A percentile compares a stretch with the other conserved stretches of the same genome.
Conservation (phyloP, 2,329 filamentous ascomycete genomes). For the Aspergillus tanneri region DNA sequence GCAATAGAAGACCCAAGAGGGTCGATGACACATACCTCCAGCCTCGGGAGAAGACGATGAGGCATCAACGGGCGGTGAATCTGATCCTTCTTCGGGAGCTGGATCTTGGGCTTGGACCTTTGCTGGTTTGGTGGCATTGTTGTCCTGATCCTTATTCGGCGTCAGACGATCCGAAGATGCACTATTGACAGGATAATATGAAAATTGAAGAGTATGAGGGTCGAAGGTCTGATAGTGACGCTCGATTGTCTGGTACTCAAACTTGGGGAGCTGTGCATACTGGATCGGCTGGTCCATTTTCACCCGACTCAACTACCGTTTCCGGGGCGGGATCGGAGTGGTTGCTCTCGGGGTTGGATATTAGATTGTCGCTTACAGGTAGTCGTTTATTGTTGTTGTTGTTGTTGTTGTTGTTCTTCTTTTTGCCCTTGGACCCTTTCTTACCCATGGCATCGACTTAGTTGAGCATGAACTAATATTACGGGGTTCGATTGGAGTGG, state of each 20-base stretch:
- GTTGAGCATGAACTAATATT: conserved; percentile 21
- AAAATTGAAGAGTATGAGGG: conserved; percentile 38
- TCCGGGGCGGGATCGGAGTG: conserved; percentile 28
- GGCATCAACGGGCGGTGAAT: conserved; percentile 25
- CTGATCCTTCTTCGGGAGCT: conserved; percentile 24
- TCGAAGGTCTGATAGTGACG: conserved; percentile 47
- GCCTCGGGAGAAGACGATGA: conserved; percentile 25
- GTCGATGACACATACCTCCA: conserved; percentile 28
- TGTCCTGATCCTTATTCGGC: conserved; percentile 39
- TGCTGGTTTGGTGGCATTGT: conserved; percentile 31
- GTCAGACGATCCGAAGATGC: conserved; percentile 34
- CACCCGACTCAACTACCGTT: conserved; percentile 30
- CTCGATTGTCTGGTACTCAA: conserved; percentile 45
- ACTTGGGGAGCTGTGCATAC: conserved; percentile 47
- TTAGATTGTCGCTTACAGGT: conserved; percentile 29
- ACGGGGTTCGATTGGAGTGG: conserved; percentile 11
- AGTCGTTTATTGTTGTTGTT: conserved; percentile 25
- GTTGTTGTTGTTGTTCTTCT: conserved; percentile 34
- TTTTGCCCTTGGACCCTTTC: conserved; percentile 35
- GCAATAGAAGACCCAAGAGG: neutral
- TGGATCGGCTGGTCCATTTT: conserved; percentile 40
- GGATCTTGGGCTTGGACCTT: conserved; percentile 14
- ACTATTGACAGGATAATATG: conserved; percentile 37
- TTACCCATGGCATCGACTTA: conserved; percentile 40
- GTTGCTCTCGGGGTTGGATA: conserved; percentile 23